phyloP scores from a whole-genome alignment of 2,329 filamentous ascomycete species.

The Graphilbum ipis-grandicollis region DNA sequence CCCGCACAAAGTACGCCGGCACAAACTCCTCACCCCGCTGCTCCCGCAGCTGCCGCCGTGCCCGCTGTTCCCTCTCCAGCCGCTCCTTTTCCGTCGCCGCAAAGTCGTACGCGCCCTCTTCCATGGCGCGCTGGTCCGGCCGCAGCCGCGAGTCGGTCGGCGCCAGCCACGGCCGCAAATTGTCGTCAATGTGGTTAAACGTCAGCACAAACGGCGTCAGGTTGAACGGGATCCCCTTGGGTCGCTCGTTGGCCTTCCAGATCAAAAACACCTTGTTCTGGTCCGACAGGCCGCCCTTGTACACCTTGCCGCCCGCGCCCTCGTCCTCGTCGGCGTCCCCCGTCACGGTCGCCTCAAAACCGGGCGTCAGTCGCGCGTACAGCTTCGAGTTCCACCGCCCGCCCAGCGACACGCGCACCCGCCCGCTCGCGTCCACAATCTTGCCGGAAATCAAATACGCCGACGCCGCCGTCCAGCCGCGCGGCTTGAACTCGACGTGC shows the following conservation, averaged over 20 bases:
- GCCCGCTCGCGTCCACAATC: conserved; percentile 62
- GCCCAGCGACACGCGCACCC: conserved; percentile 74
- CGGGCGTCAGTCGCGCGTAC: conserved; percentile 82
- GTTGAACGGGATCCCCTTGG: conserved; percentile 83
- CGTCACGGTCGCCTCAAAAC: conserved; percentile 58
- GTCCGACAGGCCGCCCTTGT: conserved; percentile 37
- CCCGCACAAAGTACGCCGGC: conserved; percentile 72
- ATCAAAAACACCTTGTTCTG: conserved; percentile 70
- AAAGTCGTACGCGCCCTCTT: conserved; percentile 91
- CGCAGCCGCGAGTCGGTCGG: conserved; percentile 88
- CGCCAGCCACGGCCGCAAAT: conserved; percentile 58
- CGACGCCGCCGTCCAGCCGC: conserved; percentile 88
- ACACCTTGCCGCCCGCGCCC: conserved; percentile 14
- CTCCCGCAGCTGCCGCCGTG: conserved; percentile 56
- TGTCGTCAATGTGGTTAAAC: conserved; percentile 80
- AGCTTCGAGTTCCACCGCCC: conserved; percentile 96
- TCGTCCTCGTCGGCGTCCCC: conserved; percentile 14
- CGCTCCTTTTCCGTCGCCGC: conserved; percentile 89
- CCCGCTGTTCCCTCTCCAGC: conserved; percentile 80
- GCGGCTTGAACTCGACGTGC: conserved; percentile 78
- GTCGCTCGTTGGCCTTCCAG: conserved; percentile 76
- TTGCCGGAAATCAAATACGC: conserved; percentile 81
- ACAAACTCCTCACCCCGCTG: conserved; percentile 61
- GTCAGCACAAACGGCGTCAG: conserved; percentile 91
- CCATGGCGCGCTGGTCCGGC: conserved; percentile 94